A percentile compares a stretch with the other conserved stretches of the same genome.
Conservation (phyloP, 805 yeast genomes). For the Nakazawaea siamensis region DNA sequence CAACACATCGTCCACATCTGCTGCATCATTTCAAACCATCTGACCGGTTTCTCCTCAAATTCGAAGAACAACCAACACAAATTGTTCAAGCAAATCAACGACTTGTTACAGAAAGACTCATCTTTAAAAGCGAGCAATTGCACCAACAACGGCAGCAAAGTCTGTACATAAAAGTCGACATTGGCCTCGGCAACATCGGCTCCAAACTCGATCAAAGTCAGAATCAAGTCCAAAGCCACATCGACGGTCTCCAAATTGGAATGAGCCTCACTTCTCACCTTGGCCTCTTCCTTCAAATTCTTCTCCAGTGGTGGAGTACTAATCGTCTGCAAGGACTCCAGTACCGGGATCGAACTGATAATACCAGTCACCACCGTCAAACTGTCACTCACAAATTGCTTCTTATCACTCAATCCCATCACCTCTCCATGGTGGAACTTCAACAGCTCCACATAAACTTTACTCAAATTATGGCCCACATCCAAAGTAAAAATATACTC, state of each 20-base stretch:
- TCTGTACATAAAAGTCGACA: constrained; percentile 10
- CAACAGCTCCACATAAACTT: constrained; percentile 32
- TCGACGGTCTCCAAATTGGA: constrained; percentile 57
- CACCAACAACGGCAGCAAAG: constrained; percentile 23
- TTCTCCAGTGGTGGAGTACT: background rate
- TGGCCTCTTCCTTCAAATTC: constrained; percentile 24
- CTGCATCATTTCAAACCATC: constrained; percentile 28
- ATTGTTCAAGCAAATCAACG: constrained; percentile 65
- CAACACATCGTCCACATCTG: constrained; percentile 24
- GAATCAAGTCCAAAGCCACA: constrained; percentile 62
- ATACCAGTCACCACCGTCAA: constrained; percentile 17
- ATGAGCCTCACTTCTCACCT: constrained; percentile 36
- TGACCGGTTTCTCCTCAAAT: constrained; percentile 23
- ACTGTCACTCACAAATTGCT: constrained; percentile 13
- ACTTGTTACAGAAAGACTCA: constrained; percentile 43
- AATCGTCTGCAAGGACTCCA: background rate
- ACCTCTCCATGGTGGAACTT: constrained; percentile 33
- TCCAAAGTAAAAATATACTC: background rate
- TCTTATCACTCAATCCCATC: constrained; percentile 15
- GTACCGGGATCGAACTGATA: constrained; percentile 24
- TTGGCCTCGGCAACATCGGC: constrained; percentile 12
- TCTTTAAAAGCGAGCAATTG: constrained; percentile 26
- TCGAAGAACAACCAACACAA: constrained; percentile 48
- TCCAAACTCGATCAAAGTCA: constrained; percentile 60
- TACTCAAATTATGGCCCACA: constrained; percentile 21